Percentiles rank a stretch among this genome's conserved stretches.
phyloP scores from a whole-genome alignment of 1,284 basidiomycete genomes.

The Gymnopus androsaceus region DNA sequence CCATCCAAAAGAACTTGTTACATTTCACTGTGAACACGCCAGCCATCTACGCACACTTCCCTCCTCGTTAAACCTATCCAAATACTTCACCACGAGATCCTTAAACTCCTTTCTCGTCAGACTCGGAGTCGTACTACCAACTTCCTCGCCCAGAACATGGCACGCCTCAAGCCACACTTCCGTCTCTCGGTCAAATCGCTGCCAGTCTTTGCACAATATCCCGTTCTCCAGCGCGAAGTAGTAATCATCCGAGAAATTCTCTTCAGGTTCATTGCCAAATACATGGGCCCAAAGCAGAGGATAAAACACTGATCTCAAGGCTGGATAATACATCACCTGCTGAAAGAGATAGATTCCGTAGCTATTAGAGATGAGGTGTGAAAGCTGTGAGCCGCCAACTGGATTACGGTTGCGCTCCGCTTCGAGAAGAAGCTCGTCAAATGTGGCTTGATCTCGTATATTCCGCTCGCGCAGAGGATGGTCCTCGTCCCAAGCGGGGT shows the following conservation, averaged over 20 bases:
- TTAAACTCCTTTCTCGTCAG: constrained; percentile 5
- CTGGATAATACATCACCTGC: constrained; percentile 1
- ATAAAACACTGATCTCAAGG: constrained; percentile 4
- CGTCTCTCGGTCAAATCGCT: constrained; percentile 7
- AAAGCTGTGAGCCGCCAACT: background rate
- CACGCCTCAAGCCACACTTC: background rate
- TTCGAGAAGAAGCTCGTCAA: constrained; percentile 10
- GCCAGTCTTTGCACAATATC: background rate
- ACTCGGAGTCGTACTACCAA: background rate
- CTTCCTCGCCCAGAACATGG: constrained; percentile 12
- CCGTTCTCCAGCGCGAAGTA: constrained; percentile 12
- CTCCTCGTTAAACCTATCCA: background rate
- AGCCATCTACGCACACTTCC: constrained; percentile 3
- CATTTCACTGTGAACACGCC: background rate
- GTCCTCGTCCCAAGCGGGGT: constrained; percentile 16
- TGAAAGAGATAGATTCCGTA: constrained; percentile 12
- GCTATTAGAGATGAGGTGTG: constrained; percentile 2
- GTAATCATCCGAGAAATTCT: constrained; percentile 7
- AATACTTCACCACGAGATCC: constrained; percentile 4
- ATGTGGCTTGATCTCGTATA: constrained; percentile 12
- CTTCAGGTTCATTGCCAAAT: constrained; percentile 10
- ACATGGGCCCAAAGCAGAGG: constrained; percentile 6
- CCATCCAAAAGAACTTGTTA: background rate
- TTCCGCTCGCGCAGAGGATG: constrained; percentile 13
- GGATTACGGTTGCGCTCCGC: constrained; percentile 9